Evolutionary conservation across 768 basidiomycete genomes (phyloP), one percentile per base, ranked within the genome.

Genomic region (Suillus alpinus): DNA sequence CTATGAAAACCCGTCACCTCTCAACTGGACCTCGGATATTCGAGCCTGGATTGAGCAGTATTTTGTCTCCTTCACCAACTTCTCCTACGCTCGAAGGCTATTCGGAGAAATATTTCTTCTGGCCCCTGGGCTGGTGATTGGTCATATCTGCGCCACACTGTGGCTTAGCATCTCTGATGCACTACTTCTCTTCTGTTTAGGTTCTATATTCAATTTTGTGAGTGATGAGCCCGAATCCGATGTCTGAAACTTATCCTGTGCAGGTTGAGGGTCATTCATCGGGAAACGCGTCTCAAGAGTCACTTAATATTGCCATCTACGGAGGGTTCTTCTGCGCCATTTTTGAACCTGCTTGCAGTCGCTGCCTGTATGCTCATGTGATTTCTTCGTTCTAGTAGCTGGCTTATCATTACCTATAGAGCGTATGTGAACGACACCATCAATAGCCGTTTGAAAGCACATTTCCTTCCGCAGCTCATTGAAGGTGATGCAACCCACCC

Each of bases 401-500:
- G n/a, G 65, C 44, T 26, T 43, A n/a, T 18, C 16, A 10, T 41
- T 56, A 23, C 18, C 57, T 7, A 7, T 64, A 74, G 65, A 58
- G 63, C 26, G 59, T 62, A 49, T 59, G 71, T 59, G 16, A 51
- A 52, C n/a, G 68, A 67, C 32, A 1, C 52, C 0, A 53, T 78
- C 40, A 65, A 59, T 10, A 76, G 71, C 1, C 70, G 72, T 46
- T 66, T 81, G 2, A 74, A 77, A 49, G 68, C 71, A 4, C 66
- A 77, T 59, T 79, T 79, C 58, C 62, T 78, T 16, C 81, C 81
- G 0, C 68, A 67, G 39, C 61, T 82, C 5, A 77, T 74, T 18
- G 62, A 66, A 67, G 78, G 81, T 79, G 56, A 53, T 6, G 6
- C 7, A 49, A 41, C 4, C 44, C 37, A 3, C 4, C 49, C 37